Evolutionary conservation across 2,329 filamentous ascomycete species (phyloP).

Genomic region (Cytospora chrysosperma): DNA sequence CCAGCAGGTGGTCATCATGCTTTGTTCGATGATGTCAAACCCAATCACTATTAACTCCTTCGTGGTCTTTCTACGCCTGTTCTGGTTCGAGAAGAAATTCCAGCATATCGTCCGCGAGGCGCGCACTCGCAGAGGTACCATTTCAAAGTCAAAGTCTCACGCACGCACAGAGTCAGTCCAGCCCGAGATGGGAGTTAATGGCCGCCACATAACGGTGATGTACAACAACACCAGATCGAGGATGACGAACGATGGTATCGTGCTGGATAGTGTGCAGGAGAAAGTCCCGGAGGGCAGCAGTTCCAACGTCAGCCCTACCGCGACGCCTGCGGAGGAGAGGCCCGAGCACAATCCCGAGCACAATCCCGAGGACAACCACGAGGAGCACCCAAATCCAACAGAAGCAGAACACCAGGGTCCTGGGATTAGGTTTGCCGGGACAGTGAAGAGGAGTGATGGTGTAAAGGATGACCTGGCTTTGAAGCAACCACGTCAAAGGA

Average conservation of each 20-base stretch:
- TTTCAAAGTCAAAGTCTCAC: conserved; percentile 61
- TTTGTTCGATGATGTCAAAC: conserved; percentile 72
- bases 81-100: conserved; percentile 98
- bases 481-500: conserved; percentile 52
- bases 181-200: conserved; percentile 64
- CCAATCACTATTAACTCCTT: conserved; percentile 82
- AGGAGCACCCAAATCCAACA: conserved; percentile 3
- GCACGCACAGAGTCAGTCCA: conserved; percentile 44
- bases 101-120: conserved; percentile 78
- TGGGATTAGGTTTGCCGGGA: conserved; percentile 68
- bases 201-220: conserved; percentile 65
- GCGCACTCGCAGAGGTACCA: conserved; percentile 60
- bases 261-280: conserved; percentile 41
- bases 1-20: conserved; percentile 71
- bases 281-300: conserved; percentile 31
- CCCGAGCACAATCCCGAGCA: conserved; percentile 2
- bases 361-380: background rate
- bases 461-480: conserved; percentile 47
- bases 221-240: conserved; percentile 54
- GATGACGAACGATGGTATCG: conserved; percentile 60
- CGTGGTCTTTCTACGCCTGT: conserved; percentile 88
- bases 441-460: conserved; percentile 60
- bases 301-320: conserved; percentile 13
- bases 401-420: conserved; percentile 32
- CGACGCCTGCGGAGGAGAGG: conserved; percentile 11